Conservation (phyloP, 2,329 filamentous ascomycete species). For the Fusarium floridanum region DNA sequence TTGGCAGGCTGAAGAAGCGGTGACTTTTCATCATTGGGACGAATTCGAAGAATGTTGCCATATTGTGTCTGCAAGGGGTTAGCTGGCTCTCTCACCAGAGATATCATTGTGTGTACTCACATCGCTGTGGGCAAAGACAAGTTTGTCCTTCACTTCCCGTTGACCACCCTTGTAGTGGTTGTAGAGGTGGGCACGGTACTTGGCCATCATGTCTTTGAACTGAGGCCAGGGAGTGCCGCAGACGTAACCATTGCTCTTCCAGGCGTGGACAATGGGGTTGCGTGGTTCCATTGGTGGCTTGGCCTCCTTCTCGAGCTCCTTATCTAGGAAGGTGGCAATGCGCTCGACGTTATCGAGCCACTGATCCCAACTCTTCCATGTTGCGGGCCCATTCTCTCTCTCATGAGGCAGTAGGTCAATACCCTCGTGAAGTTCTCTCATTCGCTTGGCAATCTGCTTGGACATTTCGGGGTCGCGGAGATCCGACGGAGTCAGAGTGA, state of each 20-base stretch:
- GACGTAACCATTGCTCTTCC: constrained; percentile 80
- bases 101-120: constrained; percentile 64
- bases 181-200: constrained; percentile 81
- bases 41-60: constrained; percentile 89
- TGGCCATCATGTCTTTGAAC: constrained; percentile 81
- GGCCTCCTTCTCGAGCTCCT: constrained; percentile 65
- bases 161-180: constrained; percentile 74
- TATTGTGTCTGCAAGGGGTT: constrained; percentile 83
- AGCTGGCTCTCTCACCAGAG: constrained; percentile 7
- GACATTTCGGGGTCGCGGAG: constrained; percentile 86
- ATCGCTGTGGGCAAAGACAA: constrained; percentile 98
- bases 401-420: constrained; percentile 88
- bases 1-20: constrained; percentile 90
- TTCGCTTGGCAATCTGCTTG: constrained; percentile 94
- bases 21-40: constrained; percentile 78
- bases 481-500: constrained; percentile 81
- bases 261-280: constrained; percentile 58
- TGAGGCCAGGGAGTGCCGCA: constrained; percentile 86
- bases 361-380: constrained; percentile 95
- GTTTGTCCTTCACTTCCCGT: constrained; percentile 75
- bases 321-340: constrained; percentile 68
- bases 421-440: constrained; percentile 95
- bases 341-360: constrained; percentile 79
- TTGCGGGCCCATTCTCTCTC: constrained; percentile 80
- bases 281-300: constrained; percentile 22